Base-by-base conservation (phyloP, 345 rosid genomes). In the Alliaria petiolata region DNA sequence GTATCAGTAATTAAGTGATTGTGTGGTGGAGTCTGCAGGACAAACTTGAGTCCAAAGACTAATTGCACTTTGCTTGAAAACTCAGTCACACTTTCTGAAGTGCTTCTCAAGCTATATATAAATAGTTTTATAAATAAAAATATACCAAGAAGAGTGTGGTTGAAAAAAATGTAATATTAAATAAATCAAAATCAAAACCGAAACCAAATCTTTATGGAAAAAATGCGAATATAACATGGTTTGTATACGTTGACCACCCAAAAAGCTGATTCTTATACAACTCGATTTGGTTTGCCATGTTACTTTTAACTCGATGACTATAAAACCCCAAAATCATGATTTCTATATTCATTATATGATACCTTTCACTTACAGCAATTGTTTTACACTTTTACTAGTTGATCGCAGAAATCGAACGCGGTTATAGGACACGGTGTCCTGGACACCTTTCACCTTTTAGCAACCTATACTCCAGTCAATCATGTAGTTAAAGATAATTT, bases 41-140 rank as follows among this genome's bases (percentile, higher is more conserved):
- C 80, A 70, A 76, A 64, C 75, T 76, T 76, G 46, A 47, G 66
- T 64, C 11, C 40, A 63, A 76, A 76, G 71, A 70, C 52, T 69
- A 70, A 64, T 47, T 39, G 46, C 80, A 64, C 76, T 76, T 76
- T 76, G 71, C 80, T 76, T 76, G 55, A 70, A 70, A 76, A 55
- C 52, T 15, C 71, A 49, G 76, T 50, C 46, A 76, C 47, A 46
- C 67, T 64, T 70, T 56, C 31, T 69, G 79, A 70, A 76, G 76
- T 76, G 76, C 47, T 70, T 76, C 55, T 63, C 62, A 76, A 69
- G 80, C 76, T 76, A 62, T 45, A 62, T 19, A 14, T 67, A 9
- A 42, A 59, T 59, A 50, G 16, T 58, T 49, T 13, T 16, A 73
- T 6, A 46, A 56, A 46, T 47, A 31, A 45, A n/a, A 46, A 30